Evolutionary conservation across 768 basidiomycete genomes (phyloP), one percentile per base, ranked within the genome.

Genomic region (Mycena crocata): DNA sequence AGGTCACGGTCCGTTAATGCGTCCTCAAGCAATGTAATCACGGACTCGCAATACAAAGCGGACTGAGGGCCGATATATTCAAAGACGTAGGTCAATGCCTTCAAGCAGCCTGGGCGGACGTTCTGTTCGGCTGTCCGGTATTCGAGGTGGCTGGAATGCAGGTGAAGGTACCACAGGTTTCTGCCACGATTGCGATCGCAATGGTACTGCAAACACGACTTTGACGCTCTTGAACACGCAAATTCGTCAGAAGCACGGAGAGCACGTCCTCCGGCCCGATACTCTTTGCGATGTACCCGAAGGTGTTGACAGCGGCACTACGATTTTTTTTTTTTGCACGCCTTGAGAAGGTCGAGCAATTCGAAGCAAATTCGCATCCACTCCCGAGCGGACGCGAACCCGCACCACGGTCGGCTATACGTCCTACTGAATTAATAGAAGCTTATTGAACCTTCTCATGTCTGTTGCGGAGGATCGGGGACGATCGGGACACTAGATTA

Each of bases 331-430:
- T 98, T 98, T 84, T 99, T 99, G 84, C 98, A 97, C 21, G 98
- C 98, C 78, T 98, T 98, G 74, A 99, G 86, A 30, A 99, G 85
- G 74, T 98, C 98, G 54, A 99, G 87, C 34, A 99, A 82, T 76
- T 99, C 97, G 80, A 99, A 99, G 78, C 97, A 98, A 75, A 99
- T 99, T 74, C 97, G 93, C 98, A 99, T 99, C 97, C 97, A 99
- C 80, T 99, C 98, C 73, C 96, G 89, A 13, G 98, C 97, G 12
- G 98, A 95, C 0, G 99, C 96, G 67, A 95, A 98, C 80, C 98
- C 21, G 98, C 97, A 57, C 97, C 98, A 78, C 98, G 95, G 89
- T 99, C 98, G 61, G 97, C 80, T 69, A 99, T 98, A 79, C 97
- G 97, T 71, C 98, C 98, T 69, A 99, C 99, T 82, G 99, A 87